Evolutionary conservation across 1,284 basidiomycete genomes (phyloP).

Genomic region (Ganoderma lingzhi): DNA sequence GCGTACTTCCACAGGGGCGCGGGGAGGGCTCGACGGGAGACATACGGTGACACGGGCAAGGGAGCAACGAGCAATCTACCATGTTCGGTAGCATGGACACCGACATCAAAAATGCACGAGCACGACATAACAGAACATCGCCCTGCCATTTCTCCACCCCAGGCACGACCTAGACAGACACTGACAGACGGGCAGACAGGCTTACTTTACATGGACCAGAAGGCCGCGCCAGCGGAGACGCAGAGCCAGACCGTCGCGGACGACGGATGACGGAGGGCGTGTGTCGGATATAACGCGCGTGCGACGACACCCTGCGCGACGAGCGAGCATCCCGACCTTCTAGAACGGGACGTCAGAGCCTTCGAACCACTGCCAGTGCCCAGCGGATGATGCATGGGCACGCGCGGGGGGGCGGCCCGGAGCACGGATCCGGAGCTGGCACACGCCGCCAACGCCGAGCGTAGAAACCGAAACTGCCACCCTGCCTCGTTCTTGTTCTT

Average conservation of each 20-base stretch:
- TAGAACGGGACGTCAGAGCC: neutral
- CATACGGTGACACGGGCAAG: neutral
- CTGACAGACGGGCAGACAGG: neutral
- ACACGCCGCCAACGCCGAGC: constrained; percentile 29
- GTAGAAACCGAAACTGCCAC: constrained; percentile 22
- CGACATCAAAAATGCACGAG: neutral
- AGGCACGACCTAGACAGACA: neutral
- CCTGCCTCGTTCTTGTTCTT: constrained; percentile 11
- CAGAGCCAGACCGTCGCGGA: constrained; percentile 1
- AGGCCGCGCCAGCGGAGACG: constrained; percentile 7
- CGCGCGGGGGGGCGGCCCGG: neutral
- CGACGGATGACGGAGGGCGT: constrained; percentile 5
- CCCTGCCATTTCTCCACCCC: neutral
- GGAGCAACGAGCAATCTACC: neutral
- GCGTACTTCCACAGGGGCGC: neutral
- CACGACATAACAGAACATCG: neutral
- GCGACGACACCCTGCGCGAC: neutral
- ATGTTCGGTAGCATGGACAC: neutral
- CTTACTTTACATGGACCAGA: constrained; percentile 8
- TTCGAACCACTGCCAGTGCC: neutral
- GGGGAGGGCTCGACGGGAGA: neutral
- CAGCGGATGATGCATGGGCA: neutral
- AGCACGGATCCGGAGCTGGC: constrained; percentile 14
- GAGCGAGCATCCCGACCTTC: constrained; percentile 6
- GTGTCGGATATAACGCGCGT: constrained; percentile 11